phyloP scores from a whole-genome alignment of 768 basidiomycete species.

The Termitomyces sp. region DNA sequence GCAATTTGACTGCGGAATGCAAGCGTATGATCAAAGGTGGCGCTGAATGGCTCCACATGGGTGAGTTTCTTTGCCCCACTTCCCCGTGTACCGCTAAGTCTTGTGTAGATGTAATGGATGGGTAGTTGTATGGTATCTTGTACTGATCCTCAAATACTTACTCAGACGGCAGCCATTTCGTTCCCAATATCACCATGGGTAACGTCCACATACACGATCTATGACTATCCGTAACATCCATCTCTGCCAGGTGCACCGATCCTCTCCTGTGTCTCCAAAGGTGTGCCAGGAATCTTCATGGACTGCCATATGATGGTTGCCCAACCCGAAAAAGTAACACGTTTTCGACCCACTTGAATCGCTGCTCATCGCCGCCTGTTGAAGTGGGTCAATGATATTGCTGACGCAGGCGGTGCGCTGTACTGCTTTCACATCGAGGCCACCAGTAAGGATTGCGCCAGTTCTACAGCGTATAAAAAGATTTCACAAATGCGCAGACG shows the following conservation, averaged over 20 bases:
- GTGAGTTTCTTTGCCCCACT: conserved; percentile 31
- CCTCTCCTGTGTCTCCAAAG: conserved; percentile 78
- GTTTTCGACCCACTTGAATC: not conserved
- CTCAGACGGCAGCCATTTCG: conserved; percentile 71
- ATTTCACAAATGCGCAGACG: conserved; percentile 32
- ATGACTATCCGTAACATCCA: not conserved
- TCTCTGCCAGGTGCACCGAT: conserved; percentile 72
- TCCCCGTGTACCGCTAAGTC: conserved; percentile 2
- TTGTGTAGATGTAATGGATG: conserved; percentile 91
- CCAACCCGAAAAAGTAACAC: conserved; percentile 77
- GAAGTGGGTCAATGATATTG: conserved; percentile 96
- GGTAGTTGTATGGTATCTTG: conserved; percentile 43
- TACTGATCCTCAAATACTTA: conserved; percentile 7
- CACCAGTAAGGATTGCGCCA: conserved; percentile 52
- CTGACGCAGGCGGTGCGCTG: conserved; percentile 89
- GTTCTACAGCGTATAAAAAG: not conserved
- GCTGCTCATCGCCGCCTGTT: not conserved
- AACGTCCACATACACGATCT: conserved; percentile 3
- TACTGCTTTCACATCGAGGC: conserved; percentile 99
- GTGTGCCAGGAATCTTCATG: conserved; percentile 96
- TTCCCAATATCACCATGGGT: conserved; percentile 99
- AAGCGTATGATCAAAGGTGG: conserved; percentile 94
- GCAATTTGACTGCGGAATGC: conserved; percentile 92
- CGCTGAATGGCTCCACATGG: conserved; percentile 99
- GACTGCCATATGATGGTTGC: conserved; percentile 99